Evolutionary conservation across 116 monocot genomes (phyloP).

Genomic region (Cymodocea nodosa): DNA sequence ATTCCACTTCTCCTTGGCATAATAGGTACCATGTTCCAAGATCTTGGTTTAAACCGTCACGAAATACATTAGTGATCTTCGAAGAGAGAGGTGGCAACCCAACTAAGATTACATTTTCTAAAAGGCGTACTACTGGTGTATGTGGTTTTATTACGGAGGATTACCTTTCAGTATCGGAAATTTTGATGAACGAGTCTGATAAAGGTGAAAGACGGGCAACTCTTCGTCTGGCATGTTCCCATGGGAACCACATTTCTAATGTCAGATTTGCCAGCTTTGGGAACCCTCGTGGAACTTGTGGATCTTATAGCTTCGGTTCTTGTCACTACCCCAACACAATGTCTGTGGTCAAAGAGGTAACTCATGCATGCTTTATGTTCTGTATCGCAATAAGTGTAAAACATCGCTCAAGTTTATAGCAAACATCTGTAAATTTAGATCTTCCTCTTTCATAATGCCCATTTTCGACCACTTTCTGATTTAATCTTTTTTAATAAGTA

Average conservation of each 20-base stretch:
- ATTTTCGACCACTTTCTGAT: no score
- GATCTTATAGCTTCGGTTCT: conserved; percentile 46
- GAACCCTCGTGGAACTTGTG: conserved; percentile 62
- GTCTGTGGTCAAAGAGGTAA: conserved; percentile 59
- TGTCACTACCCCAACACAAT: conserved; percentile 59
- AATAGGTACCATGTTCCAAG: conserved; percentile 46
- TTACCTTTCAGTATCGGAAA: conserved; percentile 41
- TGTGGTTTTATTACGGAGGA: conserved; percentile 56
- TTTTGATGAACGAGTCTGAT: conserved; percentile 16
- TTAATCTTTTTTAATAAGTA: no score
- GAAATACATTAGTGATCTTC: conserved; percentile 41
- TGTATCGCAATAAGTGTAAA: no score
- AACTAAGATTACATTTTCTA: conserved; percentile 58
- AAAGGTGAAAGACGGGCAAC: conserved; percentile 15
- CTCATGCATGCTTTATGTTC: neutral
- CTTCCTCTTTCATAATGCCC: no score
- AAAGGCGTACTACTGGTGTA: conserved; percentile 32
- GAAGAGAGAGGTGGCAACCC: conserved; percentile 69
- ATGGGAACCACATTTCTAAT: conserved; percentile 29
- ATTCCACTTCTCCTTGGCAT: neutral
- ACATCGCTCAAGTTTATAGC: no score
- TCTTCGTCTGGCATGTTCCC: conserved; percentile 45
- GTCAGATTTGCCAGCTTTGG: conserved; percentile 85
- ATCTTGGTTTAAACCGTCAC: conserved; percentile 39
- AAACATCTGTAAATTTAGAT: no score